Conservation (phyloP, 805 yeast genomes). For the Suhomyces prunicola region DNA sequence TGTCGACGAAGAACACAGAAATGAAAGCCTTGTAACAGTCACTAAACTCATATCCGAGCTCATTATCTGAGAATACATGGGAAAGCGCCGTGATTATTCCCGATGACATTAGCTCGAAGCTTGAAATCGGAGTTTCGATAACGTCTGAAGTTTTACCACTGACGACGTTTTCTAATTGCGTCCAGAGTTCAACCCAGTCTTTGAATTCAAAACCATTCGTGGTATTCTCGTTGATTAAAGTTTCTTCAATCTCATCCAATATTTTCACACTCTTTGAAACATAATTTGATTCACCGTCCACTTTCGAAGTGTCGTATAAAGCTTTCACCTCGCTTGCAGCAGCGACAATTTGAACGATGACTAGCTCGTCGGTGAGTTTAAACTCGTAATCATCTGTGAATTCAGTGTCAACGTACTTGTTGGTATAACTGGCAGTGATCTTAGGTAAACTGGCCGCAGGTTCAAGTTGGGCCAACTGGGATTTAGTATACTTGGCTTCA, state of each 20-base stretch:
- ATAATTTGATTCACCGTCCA: constrained; percentile 9
- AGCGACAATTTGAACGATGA: constrained; percentile 14
- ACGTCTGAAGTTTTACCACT: constrained; percentile 10
- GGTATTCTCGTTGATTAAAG: constrained; percentile 5
- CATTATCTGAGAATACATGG: constrained; percentile 26
- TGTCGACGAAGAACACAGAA: constrained; percentile 29
- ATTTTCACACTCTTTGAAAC: constrained; percentile 16
- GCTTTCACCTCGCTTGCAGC: constrained; percentile 25
- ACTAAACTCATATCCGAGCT: constrained; percentile 23
- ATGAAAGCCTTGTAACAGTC: constrained; percentile 45
- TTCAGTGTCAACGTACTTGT: constrained; percentile 29
- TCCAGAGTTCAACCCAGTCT: constrained; percentile 28
- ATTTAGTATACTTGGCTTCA: constrained; percentile 8
- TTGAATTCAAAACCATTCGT: constrained; percentile 29
- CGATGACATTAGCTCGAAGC: constrained; percentile 72
- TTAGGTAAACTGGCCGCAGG: constrained; percentile 18
- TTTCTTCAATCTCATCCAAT: constrained; percentile 12
- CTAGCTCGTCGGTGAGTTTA: constrained; percentile 13
- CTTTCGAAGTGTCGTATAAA: constrained; percentile 19
- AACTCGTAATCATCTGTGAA: constrained; percentile 26
- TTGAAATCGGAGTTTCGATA: constrained; percentile 43
- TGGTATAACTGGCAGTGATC: constrained; percentile 15
- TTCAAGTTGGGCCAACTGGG: constrained; percentile 4
- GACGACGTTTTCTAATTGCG: constrained; percentile 15
- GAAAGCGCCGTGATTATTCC: constrained; percentile 53